These are phyloP conservation scores for Leccinum rimulosum DNA, from an alignment of 768 basidiomycete genomes.

Conservation along the genomic window DNA sequence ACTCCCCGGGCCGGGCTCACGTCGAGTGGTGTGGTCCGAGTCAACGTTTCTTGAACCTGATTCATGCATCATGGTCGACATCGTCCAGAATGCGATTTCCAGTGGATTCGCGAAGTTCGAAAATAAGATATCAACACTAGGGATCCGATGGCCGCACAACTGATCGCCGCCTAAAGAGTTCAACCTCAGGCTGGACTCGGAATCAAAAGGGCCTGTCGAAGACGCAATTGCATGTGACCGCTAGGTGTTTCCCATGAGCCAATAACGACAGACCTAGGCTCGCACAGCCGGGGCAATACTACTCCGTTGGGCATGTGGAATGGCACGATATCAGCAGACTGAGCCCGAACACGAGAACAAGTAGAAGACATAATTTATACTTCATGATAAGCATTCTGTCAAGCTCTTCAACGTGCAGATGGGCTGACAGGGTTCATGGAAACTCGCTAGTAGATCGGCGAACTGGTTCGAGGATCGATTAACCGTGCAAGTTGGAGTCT, in stretches of 20 bases:
- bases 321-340: not conserved
- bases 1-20: too few relatives aligned
- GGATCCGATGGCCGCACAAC: not conserved
- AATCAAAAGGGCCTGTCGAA: not conserved
- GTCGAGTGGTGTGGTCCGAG: too few relatives aligned
- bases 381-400: not conserved
- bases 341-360: not conserved
- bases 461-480: not conserved
- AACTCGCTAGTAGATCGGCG: not conserved
- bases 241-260: not conserved
- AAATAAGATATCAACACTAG: not conserved
- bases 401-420: not conserved
- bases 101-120: not conserved
- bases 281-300: not conserved
- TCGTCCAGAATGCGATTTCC: not conserved
- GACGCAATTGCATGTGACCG: too few relatives aligned
- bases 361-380: not conserved
- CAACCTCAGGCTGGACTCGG: not conserved
- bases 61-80: not conserved
- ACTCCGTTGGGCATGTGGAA: not conserved
- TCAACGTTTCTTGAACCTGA: not conserved
- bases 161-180: not conserved
- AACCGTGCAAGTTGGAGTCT: not conserved
- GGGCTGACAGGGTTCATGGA: not conserved
- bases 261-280: not conserved